phyloP scores from a whole-genome alignment of 768 basidiomycete genomes.

The Fibroporia radiculosa region DNA sequence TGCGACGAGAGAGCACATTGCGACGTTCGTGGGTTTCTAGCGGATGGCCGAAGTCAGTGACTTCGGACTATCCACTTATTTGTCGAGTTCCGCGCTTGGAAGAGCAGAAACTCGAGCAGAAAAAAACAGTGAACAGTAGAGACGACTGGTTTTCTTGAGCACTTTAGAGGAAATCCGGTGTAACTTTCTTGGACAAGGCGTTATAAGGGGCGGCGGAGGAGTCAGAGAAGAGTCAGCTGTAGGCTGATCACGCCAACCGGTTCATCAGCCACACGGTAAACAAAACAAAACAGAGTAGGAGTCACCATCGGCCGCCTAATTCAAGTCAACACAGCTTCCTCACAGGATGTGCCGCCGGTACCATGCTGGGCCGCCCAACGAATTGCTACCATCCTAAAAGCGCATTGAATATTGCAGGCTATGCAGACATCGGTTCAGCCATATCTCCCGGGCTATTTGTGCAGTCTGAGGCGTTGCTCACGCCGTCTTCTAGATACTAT shows the following conservation, averaged over 20 bases:
- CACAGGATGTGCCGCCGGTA: no score
- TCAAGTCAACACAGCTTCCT: background rate
- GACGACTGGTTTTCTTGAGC: background rate
- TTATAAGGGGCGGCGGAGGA: slow-evolving; percentile 13
- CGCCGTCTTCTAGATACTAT: no score
- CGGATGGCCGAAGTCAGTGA: slow-evolving; percentile 25
- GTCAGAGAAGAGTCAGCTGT: slow-evolving; percentile 10
- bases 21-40: slow-evolving; percentile 8
- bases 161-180: background rate
- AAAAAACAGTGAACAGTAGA: background rate
- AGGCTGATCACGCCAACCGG: background rate
- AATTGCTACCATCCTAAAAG: no score
- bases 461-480: no score
- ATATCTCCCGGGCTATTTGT: no score
- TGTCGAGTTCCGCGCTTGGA: slow-evolving; percentile 13
- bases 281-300: slow-evolving; percentile 2
- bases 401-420: no score
- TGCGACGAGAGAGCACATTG: slow-evolving; percentile 15
- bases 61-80: slow-evolving; percentile 22
- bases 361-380: no score
- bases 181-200: background rate
- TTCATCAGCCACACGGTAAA: slow-evolving; percentile 6
- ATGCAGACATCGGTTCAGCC: no score
- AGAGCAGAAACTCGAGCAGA: slow-evolving; percentile 11
- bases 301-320: background rate